Conservation (phyloP, 78 protist genomes). For the Acrasis kona region DNA sequence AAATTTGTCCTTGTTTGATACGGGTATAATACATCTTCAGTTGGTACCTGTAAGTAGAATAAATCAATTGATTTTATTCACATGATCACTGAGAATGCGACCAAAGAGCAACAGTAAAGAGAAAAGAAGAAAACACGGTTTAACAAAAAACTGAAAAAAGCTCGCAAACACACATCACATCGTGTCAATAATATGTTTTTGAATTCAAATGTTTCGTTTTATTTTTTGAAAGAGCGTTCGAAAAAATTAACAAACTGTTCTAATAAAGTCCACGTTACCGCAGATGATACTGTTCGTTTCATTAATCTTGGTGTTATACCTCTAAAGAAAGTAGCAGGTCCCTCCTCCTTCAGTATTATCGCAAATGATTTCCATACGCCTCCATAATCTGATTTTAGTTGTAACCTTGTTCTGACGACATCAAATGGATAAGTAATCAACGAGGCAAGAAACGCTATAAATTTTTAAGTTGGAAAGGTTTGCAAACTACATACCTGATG, state of each 20-base stretch:
- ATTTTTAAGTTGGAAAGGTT: not conserved
- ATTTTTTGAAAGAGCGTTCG: not conserved
- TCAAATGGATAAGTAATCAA: not conserved
- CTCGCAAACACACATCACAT: no score
- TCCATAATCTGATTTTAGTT: not conserved
- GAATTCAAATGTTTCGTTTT: not conserved
- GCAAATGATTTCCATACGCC: not conserved
- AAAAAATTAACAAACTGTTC: not conserved
- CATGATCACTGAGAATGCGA: no score
- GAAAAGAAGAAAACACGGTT: no score
- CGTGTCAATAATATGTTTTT: slow-evolving; percentile 1
- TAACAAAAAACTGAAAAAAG: no score
- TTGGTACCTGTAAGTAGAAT: no score
- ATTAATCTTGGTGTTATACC: slow-evolving; percentile 2
- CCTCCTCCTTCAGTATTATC: not conserved
- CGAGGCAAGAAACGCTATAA: not conserved
- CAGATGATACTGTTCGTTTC: not conserved
- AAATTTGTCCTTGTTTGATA: no score
- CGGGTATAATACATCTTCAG: no score
- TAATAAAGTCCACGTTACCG: not conserved
- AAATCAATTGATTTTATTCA: no score
- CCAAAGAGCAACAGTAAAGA: no score
- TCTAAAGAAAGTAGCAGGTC: not conserved
- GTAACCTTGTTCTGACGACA: not conserved
- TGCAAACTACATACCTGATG: not conserved